Evolutionary conservation across 2,329 filamentous ascomycete species (phyloP).

Genomic region (Xylaria sp.): DNA sequence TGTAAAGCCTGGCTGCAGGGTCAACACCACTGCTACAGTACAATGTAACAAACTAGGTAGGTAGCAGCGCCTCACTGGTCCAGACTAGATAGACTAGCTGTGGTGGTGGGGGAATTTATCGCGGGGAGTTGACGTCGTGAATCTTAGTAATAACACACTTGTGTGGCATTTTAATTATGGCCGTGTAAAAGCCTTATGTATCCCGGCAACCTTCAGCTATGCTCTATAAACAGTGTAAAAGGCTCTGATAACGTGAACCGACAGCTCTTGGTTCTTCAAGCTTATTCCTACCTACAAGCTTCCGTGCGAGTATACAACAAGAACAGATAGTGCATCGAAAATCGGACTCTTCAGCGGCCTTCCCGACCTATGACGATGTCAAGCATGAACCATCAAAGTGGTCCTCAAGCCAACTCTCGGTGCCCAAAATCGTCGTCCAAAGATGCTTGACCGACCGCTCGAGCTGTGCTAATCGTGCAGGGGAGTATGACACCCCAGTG

Average conservation of each 20-base stretch:
- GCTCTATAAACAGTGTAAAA: neutral
- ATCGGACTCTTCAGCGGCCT: neutral
- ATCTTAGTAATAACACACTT: neutral
- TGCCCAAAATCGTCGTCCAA: constrained; percentile 25
- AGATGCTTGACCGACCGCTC: constrained; percentile 23
- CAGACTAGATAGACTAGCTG: neutral
- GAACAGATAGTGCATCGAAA: neutral
- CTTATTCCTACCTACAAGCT: neutral
- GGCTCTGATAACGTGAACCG: neutral
- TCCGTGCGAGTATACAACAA: neutral
- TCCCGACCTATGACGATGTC: neutral
- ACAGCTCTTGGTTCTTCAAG: neutral
- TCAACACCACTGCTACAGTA: neutral
- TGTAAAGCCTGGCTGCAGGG: neutral
- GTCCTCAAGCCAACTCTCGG: constrained; percentile 15
- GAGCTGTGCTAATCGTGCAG: constrained; percentile 23
- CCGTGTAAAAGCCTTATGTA: neutral
- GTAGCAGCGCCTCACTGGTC: neutral
- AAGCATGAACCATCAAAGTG: neutral
- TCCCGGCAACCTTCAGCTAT: neutral
- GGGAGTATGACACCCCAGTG: constrained; percentile 19
- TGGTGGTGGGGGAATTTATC: constrained; percentile 4
- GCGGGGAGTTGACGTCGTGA: neutral
- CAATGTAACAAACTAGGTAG: neutral
- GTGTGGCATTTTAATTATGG: neutral